These are phyloP conservation scores for Scutellaria barbata DNA, from an alignment of 257 asterid genomes.

Conservation along the genomic window DNA sequence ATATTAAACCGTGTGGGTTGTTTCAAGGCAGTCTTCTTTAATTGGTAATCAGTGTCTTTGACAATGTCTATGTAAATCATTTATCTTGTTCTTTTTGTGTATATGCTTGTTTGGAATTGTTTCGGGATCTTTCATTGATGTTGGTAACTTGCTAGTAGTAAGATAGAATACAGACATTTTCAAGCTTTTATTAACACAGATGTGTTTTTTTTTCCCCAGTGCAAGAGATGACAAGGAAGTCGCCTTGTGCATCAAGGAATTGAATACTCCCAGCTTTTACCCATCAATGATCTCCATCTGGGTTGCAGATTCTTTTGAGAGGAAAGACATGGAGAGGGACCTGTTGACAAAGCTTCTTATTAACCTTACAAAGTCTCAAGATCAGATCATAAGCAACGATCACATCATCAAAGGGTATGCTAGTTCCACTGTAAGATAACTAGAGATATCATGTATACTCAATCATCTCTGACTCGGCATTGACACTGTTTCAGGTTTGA, in stretches of 20 bases:
- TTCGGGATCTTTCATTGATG: neutral
- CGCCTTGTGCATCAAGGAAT: conserved; percentile 76
- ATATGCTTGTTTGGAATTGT: neutral
- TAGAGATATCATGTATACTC: conserved; percentile 39
- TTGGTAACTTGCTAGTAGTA: neutral
- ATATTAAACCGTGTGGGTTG: too few relatives aligned
- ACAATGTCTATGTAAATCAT: neutral
- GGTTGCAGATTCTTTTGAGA: conserved; percentile 88
- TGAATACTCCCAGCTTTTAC: conserved; percentile 71
- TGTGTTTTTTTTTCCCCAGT: conserved; percentile 45
- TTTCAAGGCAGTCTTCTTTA: too few relatives aligned
- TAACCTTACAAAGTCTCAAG: conserved; percentile 60
- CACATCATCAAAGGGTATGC: conserved; percentile 82
- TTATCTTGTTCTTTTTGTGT: neutral
- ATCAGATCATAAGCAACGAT: conserved; percentile 54
- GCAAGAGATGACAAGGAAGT: conserved; percentile 84
- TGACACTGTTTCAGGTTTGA: conserved; percentile 55
- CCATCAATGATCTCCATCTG: conserved; percentile 85
- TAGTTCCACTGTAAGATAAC: neutral
- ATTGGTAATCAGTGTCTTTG: too few relatives aligned
- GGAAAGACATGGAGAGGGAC: conserved; percentile 83
- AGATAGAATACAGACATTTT: neutral
- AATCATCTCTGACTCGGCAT: conserved; percentile 25
- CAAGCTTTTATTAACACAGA: too few relatives aligned
- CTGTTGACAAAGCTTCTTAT: conserved; percentile 73